Percentiles rank a stretch among this genome's conserved stretches.
Evolutionary conservation across 116 monocot species (phyloP).

Genomic region (Iris pallida): DNA sequence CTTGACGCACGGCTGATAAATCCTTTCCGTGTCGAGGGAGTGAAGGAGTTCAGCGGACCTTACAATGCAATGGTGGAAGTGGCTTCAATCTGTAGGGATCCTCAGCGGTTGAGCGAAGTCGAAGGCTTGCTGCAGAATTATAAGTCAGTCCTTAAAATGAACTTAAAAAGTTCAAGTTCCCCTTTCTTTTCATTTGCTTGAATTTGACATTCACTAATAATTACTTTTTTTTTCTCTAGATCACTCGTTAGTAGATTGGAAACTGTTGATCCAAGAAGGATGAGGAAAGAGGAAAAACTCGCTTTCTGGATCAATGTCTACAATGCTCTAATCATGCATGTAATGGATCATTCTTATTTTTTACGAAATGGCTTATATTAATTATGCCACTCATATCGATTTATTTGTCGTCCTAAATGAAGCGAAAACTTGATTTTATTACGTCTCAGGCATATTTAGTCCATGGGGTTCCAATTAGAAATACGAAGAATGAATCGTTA

Average conservation of each 20-base stretch:
- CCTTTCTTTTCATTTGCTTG: too few relatives aligned
- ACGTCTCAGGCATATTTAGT: constrained; percentile 64
- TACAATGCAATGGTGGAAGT: constrained; percentile 90
- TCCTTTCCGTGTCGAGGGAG: constrained; percentile 76
- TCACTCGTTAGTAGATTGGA: constrained; percentile 51
- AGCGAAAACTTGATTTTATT: background rate
- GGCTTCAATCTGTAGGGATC: constrained; percentile 47
- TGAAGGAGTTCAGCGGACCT: constrained; percentile 84
- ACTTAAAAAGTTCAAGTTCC: too few relatives aligned
- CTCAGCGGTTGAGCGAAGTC: constrained; percentile 39
- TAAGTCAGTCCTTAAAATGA: constrained; percentile 32
- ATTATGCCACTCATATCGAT: background rate
- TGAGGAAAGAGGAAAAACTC: constrained; percentile 83
- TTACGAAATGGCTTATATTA: too few relatives aligned
- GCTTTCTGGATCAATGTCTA: constrained; percentile 97
- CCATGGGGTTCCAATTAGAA: constrained; percentile 66
- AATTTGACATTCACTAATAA: background rate
- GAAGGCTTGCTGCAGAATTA: constrained; percentile 56
- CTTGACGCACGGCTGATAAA: constrained; percentile 66
- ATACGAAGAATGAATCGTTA: constrained; percentile 41
- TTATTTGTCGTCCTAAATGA: background rate
- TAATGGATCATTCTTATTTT: constrained; percentile 27
- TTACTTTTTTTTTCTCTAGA: constrained; percentile 18
- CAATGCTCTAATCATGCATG: constrained; percentile 94
- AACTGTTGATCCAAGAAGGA: constrained; percentile 60